Evolutionary conservation across 2,329 filamentous ascomycete genomes (phyloP), one percentile per base, ranked within the genome.

Genomic region (Fusarium anthophilum): DNA sequence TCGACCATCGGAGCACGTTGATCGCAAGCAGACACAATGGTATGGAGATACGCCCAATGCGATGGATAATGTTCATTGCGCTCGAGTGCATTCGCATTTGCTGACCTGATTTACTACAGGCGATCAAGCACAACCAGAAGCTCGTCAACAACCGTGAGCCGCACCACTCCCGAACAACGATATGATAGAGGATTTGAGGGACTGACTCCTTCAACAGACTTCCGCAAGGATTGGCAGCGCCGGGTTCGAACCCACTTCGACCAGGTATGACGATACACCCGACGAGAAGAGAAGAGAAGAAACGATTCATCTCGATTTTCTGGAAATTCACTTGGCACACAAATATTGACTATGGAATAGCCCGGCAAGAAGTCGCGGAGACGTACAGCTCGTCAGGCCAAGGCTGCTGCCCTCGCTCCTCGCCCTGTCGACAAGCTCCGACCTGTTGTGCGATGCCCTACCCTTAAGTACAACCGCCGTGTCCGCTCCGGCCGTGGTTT

Each of bases 91-190:
- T 60, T 45, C 58, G 41, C 59, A 63, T 62, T 66, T 82, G 73
- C 81, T 81, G 66, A 81, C 69, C 57, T 77, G 79, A 74, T 80
- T 78, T 70, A 63, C 77, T 62, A 73, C 78, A 92, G 95, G 94
- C 96, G 91, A 98, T 98, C 94, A 97, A 97, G 92, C 95, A 98
- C 93, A 98, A 98, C 90, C 95, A 98, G 91, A 93, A 96, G 90
- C 93, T 98, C 87, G 93, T 93, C 86, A 93, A 96, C 91, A 97
- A 97, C 92, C 95, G 93, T 94, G 89, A 89, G 92, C 83, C 81
- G 74, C 74, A 78, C 75, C 64, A 50, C 51, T 71, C 70, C 72
- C 75, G 70, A 78, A 55, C 55, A 76, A 61, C 78, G 78, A 80
- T 79, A 22, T 47, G 73, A 78, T 75, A 66, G 67, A 71, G 77